Base-by-base conservation (phyloP, 208 protist genomes). In the Trypanosoma caninum region DNA sequence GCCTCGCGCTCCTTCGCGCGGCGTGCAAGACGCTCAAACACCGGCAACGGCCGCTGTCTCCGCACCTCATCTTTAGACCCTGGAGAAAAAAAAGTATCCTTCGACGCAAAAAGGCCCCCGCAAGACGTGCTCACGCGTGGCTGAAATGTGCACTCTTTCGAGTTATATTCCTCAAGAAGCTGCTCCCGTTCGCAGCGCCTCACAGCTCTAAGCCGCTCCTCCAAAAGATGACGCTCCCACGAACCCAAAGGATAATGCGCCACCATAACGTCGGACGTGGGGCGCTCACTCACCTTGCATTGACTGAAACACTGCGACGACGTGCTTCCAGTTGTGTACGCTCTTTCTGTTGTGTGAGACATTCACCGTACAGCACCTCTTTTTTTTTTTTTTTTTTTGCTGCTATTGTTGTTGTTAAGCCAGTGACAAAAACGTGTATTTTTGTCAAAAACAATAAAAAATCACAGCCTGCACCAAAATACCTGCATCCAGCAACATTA, bases 191-290 rank as follows among this genome's bases (percentile, higher is more conserved):
- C 65, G 18, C 53, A 48, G 13, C 31, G 33, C 59, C 72, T 73
- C 2, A 78, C 31, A 37, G 47, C 47, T 5, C 74, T 70, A 35
- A 81, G 67, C 28, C 71, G 54, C 51, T 78, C 70, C 41, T 91
- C 84, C 27, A 76, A 59, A 33, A 68, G 50, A 38, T 87, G 80
- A 14, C 84, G 73, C 60, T 91, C 77, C 62, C 56, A 46, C 0
- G 84, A 84, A 5, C 84, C 84, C n/a, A 91, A 66, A 13, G 64
- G 69, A 65, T 82, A 79, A 59, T 85, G 85, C n/a, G 46, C 27
- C 16, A 51, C 22, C 20, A 33, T 23, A 8, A 11, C 5, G n/a
- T 16, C n/a, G 22, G 55, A 27, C 25, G 22, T 35, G 16, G 53
- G 0, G n/a, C 55, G 27, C 45, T 54, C 59, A 20, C 37, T 14